These are phyloP conservation scores for Casaregolazyma suthepensis DNA, from an alignment of 1,139 yeast genomes.

Conservation along the genomic window DNA sequence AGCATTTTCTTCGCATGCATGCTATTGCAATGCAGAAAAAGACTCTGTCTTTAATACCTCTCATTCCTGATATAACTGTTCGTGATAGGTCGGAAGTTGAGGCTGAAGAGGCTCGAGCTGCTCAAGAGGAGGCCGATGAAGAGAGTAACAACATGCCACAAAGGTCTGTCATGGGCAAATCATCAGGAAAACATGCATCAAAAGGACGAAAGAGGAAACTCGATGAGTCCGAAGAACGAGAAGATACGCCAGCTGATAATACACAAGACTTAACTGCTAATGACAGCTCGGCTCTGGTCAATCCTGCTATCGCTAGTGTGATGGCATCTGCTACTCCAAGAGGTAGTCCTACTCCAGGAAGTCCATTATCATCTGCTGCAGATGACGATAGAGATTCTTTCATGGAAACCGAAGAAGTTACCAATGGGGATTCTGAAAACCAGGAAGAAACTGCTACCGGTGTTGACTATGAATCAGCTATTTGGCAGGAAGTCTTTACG, in stretches of 20 bases:
- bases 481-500: constrained; percentile 79
- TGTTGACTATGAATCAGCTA: constrained; percentile 59
- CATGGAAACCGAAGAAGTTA: constrained; percentile 18
- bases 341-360: constrained; percentile 7
- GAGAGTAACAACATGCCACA: constrained; percentile 20
- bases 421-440: constrained; percentile 43
- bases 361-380: constrained; percentile 15
- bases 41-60: constrained; percentile 65
- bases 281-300: constrained; percentile 9
- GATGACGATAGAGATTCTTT: constrained; percentile 17
- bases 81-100: constrained; percentile 83
- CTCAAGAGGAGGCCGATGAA: constrained; percentile 28
- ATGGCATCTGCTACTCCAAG: constrained; percentile 6
- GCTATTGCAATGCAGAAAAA: constrained; percentile 96
- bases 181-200: constrained; percentile 21
- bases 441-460: constrained; percentile 36
- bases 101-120: constrained; percentile 60
- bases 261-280: constrained; percentile 15
- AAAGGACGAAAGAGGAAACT: constrained; percentile 26
- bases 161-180: constrained; percentile 18
- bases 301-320: constrained; percentile 9
- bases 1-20: constrained; percentile 83
- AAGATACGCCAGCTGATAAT: constrained; percentile 10
- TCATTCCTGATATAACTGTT: constrained; percentile 82
- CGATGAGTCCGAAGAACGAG: constrained; percentile 26